Evolutionary conservation across 495 filamentous ascomycete species (phyloP).

Genomic region (Amorphotheca resinae): DNA sequence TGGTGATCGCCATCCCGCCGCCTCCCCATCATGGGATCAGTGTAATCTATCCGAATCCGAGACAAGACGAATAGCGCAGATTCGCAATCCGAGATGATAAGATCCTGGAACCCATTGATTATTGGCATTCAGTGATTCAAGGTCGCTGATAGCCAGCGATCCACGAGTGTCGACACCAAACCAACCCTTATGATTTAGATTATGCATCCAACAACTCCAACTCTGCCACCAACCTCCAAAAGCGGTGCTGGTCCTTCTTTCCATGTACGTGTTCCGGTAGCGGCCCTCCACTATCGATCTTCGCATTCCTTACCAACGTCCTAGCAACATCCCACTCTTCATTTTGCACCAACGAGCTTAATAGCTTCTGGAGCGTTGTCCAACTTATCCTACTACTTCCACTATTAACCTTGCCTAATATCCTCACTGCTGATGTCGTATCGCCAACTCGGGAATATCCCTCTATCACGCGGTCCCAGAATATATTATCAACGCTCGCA

Average conservation of each 20-base stretch:
- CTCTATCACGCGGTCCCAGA: slow-evolving; percentile 56
- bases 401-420: slow-evolving; percentile 33
- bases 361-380: slow-evolving; percentile 30
- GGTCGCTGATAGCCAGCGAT: no score
- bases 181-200: background rate
- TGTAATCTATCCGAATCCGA: no score
- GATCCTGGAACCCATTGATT: no score
- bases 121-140: no score
- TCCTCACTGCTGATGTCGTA: slow-evolving; percentile 34
- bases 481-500: slow-evolving; percentile 36
- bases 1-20: no score
- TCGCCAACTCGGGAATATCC: slow-evolving; percentile 44
- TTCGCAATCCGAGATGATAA: no score
- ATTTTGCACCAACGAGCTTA: slow-evolving; percentile 32
- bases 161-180: no score
- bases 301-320: slow-evolving; percentile 13
- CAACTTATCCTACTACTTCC: slow-evolving; percentile 31
- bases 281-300: slow-evolving; percentile 9
- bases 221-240: slow-evolving; percentile 16
- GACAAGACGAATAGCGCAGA: no score
- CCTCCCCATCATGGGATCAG: no score
- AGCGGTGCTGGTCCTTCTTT: slow-evolving; percentile 11
- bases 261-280: slow-evolving; percentile 3
- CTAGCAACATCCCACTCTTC: slow-evolving; percentile 26
- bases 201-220: slow-evolving; percentile 9